Evolutionary conservation across 2,329 filamentous ascomycete genomes (phyloP), one percentile per base, ranked within the genome.

Genomic region (Corinectria fuckeliana): DNA sequence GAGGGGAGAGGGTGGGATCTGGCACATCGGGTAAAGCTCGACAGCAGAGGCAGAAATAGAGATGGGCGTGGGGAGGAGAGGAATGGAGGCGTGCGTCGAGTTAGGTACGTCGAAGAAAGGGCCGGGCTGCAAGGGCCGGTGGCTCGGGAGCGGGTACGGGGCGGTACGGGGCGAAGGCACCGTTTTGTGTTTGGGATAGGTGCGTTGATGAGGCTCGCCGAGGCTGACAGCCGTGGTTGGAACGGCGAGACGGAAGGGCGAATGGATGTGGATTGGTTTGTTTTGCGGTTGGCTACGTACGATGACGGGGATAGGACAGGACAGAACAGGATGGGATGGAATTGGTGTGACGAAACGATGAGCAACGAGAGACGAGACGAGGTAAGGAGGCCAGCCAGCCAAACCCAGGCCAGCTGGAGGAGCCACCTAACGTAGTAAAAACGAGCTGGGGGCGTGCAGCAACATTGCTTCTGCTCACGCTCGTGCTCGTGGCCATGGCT

Each of bases 1-100:
- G 63, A 60, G 60, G 44, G 52, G 44, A 62, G 63, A 57, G 67
- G 53, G 68, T 70, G 64, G 66, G 60, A 69, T 70, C 59, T 69
- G 56, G 61, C 65, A 64, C 68, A 70, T 67, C 47, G 58, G 68
- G 66, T 63, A 55, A 62, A 64, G 60, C 61, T 66, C 61, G 60
- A 56, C 45, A 51, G 48, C 50, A 50, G n/a, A n/a, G 52, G 62
- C 50, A 48, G 50, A 53, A 63, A 55, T 56, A 51, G 32, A 60
- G 47, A 48, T 48, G 56, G 62, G 56, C 50, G 60, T 56, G 56
- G 52, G 52, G 53, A 47, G 48, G 28, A 45, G 53, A 58, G 67
- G 48, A 57, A 47, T 42, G 30, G 53, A 61, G 67, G 61, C 53
- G 66, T 69, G 67, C 36, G 41, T 49, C 39, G 52, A 63, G 52